Conservation (phyloP, 192 early-diverging fungal species). For the Neocallimastix lanati region DNA sequence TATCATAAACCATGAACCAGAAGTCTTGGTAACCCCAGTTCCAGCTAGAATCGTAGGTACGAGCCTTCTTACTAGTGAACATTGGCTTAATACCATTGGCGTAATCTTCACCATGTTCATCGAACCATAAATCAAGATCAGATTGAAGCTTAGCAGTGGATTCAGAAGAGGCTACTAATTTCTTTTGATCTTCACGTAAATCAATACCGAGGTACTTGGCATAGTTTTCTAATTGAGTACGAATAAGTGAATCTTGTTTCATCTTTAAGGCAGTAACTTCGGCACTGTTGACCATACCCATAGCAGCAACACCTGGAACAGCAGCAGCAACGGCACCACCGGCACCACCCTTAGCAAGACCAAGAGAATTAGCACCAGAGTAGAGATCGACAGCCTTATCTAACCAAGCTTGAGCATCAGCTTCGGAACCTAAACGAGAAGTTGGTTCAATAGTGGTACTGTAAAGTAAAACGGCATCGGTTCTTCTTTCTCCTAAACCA, state of each 20-base stretch:
- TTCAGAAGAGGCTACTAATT: conserved; percentile 20
- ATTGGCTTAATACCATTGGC: conserved; percentile 71
- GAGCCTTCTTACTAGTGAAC: conserved; percentile 70
- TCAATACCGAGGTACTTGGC: conserved; percentile 69
- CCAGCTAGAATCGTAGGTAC: conserved; percentile 87
- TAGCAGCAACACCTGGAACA: neutral
- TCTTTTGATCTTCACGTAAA: conserved; percentile 36
- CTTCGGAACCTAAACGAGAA: conserved; percentile 50
- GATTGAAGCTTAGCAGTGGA: conserved; percentile 48
- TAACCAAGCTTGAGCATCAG: conserved; percentile 55
- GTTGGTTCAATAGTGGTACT: conserved; percentile 67
- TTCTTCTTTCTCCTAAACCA: conserved; percentile 57
- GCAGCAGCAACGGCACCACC: conserved; percentile 34
- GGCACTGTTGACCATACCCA: conserved; percentile 49
- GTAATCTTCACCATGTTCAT: conserved; percentile 82
- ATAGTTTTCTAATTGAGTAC: conserved; percentile 55
- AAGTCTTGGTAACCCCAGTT: conserved; percentile 88
- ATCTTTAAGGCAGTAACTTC: conserved; percentile 65
- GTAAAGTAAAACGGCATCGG: conserved; percentile 55
- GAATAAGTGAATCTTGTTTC: conserved; percentile 47
- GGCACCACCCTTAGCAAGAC: conserved; percentile 11
- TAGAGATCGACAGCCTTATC: neutral
- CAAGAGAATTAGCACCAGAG: neutral
- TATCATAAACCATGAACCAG: conserved; percentile 73
- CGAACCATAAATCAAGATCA: conserved; percentile 74